Evolutionary conservation across 2,329 filamentous ascomycete genomes (phyloP).

Genomic region (Pyricularia sp.): DNA sequence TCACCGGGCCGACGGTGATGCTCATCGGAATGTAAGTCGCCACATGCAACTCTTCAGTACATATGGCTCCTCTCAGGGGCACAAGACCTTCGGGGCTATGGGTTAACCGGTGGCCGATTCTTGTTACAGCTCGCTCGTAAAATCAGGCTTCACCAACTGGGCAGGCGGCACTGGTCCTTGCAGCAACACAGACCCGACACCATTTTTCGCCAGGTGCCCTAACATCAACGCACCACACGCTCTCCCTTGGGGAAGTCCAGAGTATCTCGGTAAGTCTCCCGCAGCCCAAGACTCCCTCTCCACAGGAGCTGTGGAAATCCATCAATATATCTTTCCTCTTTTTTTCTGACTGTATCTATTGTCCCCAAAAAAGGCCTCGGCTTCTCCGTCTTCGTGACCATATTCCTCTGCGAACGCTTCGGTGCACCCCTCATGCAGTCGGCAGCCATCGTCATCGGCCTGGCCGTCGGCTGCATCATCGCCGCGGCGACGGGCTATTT

Average conservation of each 20-base stretch:
- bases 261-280: slow-evolving; percentile 49
- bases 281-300: neutral
- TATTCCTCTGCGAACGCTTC: slow-evolving; percentile 69
- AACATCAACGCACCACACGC: slow-evolving; percentile 55
- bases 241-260: slow-evolving; percentile 64
- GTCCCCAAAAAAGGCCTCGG: slow-evolving; percentile 36
- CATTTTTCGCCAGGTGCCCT: slow-evolving; percentile 52
- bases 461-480: slow-evolving; percentile 66
- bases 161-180: slow-evolving; percentile 58
- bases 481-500: slow-evolving; percentile 70
- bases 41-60: neutral
- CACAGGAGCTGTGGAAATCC: neutral
- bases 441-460: slow-evolving; percentile 60
- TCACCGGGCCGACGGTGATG: slow-evolving; percentile 31
- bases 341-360: neutral
- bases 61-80: neutral
- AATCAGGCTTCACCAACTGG: slow-evolving; percentile 64
- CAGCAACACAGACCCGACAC: slow-evolving; percentile 31
- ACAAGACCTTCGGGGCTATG: neutral
- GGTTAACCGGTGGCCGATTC: neutral
- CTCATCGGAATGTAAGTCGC: slow-evolving; percentile 49
- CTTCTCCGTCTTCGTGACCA: slow-evolving; percentile 67
- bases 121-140: slow-evolving; percentile 38
- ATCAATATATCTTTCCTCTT: neutral
- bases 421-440: slow-evolving; percentile 78